A percentile compares a stretch with the other conserved stretches of the same genome.
These are phyloP conservation scores for Solanum chiquidenum DNA, from an alignment of 257 asterid species.

Conservation along the genomic window DNA sequence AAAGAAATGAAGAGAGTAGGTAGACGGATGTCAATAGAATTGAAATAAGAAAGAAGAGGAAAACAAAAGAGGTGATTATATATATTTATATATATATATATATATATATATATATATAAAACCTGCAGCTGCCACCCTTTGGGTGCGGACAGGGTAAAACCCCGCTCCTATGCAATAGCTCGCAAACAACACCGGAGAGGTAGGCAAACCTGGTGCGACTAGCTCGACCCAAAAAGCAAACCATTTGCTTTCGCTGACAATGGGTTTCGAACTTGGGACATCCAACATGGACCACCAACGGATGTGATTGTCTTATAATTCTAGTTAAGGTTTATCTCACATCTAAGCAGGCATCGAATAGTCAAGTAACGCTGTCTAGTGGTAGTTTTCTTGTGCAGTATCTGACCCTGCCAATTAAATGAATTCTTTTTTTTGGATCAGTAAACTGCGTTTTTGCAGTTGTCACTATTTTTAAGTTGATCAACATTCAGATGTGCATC, in stretches of 20 bases:
- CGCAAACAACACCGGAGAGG: too few relatives aligned
- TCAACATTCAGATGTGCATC: background rate
- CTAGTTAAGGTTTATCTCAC: too few relatives aligned
- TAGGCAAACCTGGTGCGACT: too few relatives aligned
- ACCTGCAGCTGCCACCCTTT: too few relatives aligned
- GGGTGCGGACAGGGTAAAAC: too few relatives aligned
- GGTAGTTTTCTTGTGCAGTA: background rate
- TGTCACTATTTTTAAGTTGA: background rate
- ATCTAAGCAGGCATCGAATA: too few relatives aligned
- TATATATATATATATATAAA: too few relatives aligned
- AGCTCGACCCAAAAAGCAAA: background rate
- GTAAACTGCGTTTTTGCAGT: background rate
- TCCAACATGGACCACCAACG: background rate
- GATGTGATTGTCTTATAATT: too few relatives aligned
- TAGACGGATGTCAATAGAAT: background rate
- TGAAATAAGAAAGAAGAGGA: background rate
- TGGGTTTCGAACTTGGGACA: background rate
- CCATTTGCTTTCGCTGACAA: background rate
- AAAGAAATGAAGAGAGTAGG: background rate
- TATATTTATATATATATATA: too few relatives aligned
- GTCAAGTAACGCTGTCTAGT: background rate
- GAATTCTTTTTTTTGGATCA: background rate
- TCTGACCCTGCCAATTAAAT: background rate
- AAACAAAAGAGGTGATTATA: background rate
- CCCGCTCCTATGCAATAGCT: too few relatives aligned